phyloP scores from a whole-genome alignment of 2,329 filamentous ascomycete species.

The Botrytis fabae region DNA sequence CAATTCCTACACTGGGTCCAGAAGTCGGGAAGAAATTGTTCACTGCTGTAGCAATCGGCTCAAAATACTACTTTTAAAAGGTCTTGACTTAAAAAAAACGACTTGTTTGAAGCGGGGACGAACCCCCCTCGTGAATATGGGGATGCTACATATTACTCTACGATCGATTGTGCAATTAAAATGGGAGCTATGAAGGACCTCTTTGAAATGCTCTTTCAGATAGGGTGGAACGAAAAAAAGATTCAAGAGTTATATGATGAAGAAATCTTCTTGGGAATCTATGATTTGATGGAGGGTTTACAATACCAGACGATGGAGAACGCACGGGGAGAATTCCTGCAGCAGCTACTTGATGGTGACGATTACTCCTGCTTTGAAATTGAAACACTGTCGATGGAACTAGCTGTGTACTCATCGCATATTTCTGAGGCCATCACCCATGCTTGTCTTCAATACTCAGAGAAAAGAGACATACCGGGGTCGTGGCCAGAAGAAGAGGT shows the following conservation, averaged over 20 bases:
- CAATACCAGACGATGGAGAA: not conserved
- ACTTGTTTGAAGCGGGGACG: too few relatives aligned
- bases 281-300: not conserved
- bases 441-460: accelerated
- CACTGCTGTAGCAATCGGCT: not conserved
- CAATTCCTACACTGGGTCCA: accelerated
- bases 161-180: accelerated
- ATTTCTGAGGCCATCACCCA: accelerated
- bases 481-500: not conserved
- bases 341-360: accelerated
- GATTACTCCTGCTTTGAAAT: accelerated
- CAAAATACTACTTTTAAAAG: not conserved
- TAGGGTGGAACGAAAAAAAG: not conserved
- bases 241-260: not conserved
- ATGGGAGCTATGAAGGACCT: not conserved
- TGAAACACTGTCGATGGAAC: accelerated
- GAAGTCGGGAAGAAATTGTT: not conserved
- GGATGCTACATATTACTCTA: not conserved
- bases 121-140: accelerated
- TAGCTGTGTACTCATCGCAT: accelerated
- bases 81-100: too few relatives aligned
- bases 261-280: accelerated
- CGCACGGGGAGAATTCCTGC: not conserved
- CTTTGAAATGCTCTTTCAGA: not conserved
- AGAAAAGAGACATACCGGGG: not conserved